phyloP scores from a whole-genome alignment of 2,329 filamentous ascomycete genomes.

The Aureobasidium subglaciale region DNA sequence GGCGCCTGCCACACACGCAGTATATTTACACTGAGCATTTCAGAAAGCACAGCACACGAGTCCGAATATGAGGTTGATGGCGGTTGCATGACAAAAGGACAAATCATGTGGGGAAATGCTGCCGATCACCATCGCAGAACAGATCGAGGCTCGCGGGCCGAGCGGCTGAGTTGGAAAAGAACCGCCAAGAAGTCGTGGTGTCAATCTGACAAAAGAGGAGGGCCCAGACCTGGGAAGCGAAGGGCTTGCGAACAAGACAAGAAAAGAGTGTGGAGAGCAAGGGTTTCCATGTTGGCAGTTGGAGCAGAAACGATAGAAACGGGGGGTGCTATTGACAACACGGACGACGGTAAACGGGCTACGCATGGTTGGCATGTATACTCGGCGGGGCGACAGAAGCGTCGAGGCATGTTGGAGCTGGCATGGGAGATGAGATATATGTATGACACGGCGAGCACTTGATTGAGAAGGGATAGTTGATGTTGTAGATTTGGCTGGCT shows the following conservation, averaged over 20 bases:
- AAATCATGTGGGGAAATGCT: background rate
- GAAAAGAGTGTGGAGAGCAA: background rate
- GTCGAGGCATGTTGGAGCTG: slow-evolving; percentile 1
- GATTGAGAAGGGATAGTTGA: background rate
- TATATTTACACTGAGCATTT: too few species aligned
- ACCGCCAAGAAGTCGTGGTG: background rate
- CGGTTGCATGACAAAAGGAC: background rate
- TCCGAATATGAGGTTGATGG: background rate
- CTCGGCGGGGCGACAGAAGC: background rate
- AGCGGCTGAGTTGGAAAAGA: background rate
- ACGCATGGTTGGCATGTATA: slow-evolving; percentile 3
- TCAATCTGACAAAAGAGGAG: background rate
- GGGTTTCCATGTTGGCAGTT: background rate
- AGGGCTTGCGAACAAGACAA: background rate
- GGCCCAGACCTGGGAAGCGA: background rate
- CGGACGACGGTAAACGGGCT: slow-evolving; percentile 7
- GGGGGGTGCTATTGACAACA: slow-evolving; percentile 6
- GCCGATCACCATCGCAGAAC: background rate
- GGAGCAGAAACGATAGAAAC: slow-evolving; percentile 8
- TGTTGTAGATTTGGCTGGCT: background rate
- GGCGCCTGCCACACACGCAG: too few species aligned
- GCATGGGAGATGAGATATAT: background rate
- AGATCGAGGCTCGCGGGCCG: slow-evolving; percentile 8
- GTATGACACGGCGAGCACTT: background rate
- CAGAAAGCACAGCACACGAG: too few species aligned